phyloP scores from a whole-genome alignment of 768 basidiomycete species.

The Boletus pseudo-olivaceus region DNA sequence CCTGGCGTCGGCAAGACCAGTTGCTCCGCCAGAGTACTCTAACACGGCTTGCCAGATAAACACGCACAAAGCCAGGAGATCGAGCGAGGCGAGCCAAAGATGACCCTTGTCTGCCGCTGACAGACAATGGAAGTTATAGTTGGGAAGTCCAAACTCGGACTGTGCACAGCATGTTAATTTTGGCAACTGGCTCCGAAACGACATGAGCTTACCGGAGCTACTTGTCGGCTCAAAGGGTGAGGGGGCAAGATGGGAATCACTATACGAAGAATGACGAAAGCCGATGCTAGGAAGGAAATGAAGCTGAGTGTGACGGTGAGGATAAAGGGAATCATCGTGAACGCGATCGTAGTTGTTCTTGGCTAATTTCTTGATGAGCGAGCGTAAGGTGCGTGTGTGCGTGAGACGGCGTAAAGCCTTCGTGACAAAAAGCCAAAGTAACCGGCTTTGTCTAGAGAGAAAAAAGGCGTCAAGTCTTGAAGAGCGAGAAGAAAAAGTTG shows the following conservation, averaged over 20 bases:
- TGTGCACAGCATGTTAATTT: slow-evolving; percentile 30
- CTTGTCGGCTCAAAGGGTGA: slow-evolving; percentile 67
- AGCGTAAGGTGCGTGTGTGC: slow-evolving; percentile 27
- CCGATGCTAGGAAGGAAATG: slow-evolving; percentile 68
- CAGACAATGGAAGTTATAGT: slow-evolving; percentile 52
- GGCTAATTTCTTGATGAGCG: slow-evolving; percentile 12
- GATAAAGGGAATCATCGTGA: slow-evolving; percentile 62
- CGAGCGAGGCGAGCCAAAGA: slow-evolving; percentile 68
- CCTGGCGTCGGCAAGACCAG: slow-evolving; percentile 41
- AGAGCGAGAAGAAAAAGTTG: slow-evolving; percentile 9
- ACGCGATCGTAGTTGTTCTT: slow-evolving; percentile 19
- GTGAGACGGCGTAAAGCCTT: slow-evolving; percentile 38
- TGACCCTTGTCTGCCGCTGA: slow-evolving; percentile 69
- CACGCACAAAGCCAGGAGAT: slow-evolving; percentile 55
- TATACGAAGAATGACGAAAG: slow-evolving; percentile 73
- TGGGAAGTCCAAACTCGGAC: slow-evolving; percentile 75
- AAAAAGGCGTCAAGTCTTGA: slow-evolving; percentile 18
- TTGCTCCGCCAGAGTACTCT: slow-evolving; percentile 48
- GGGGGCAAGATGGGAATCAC: slow-evolving; percentile 73
- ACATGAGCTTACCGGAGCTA: slow-evolving; percentile 56
- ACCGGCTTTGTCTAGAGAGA: slow-evolving; percentile 26
- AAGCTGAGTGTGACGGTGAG: slow-evolving; percentile 65
- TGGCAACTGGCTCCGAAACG: background rate
- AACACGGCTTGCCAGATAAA: slow-evolving; percentile 65
- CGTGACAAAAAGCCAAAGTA: slow-evolving; percentile 32